Evolutionary conservation across 1,284 basidiomycete species (phyloP).

Genomic region (Xerocomus subilludens): DNA sequence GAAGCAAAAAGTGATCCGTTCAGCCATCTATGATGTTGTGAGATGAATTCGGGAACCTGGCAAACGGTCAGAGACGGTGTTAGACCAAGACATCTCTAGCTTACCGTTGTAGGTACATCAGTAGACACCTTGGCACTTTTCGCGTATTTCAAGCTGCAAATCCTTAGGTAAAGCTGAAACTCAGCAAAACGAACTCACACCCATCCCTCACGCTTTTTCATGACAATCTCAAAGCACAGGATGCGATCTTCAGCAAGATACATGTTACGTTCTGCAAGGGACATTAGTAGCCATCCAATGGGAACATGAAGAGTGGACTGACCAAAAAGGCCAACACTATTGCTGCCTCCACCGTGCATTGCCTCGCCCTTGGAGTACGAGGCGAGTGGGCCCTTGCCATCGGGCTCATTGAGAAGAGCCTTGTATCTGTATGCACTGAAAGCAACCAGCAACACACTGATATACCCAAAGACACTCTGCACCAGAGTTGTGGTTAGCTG

Average conservation of each 20-base stretch:
- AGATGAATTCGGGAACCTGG: slow-evolving; percentile 87
- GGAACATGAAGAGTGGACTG: slow-evolving; percentile 25
- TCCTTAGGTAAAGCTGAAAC: slow-evolving; percentile 27
- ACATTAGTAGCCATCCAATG: slow-evolving; percentile 26
- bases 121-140: slow-evolving; percentile 91
- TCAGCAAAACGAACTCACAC: slow-evolving; percentile 62
- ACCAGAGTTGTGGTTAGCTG: slow-evolving; percentile 6
- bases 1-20: slow-evolving; percentile 91
- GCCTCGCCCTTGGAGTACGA: slow-evolving; percentile 92
- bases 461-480: slow-evolving; percentile 90
- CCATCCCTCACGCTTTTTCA: slow-evolving; percentile 88
- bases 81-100: slow-evolving; percentile 19
- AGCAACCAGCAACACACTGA: slow-evolving; percentile 89
- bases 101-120: slow-evolving; percentile 82
- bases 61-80: slow-evolving; percentile 5
- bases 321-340: slow-evolving; percentile 77
- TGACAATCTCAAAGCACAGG: slow-evolving; percentile 97
- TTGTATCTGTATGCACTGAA: slow-evolving; percentile 94
- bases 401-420: slow-evolving; percentile 82
- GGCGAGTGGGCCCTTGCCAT: slow-evolving; percentile 88
- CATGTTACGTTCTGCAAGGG: slow-evolving; percentile 79
- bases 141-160: slow-evolving; percentile 82
- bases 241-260: slow-evolving; percentile 95
- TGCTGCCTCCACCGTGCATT: slow-evolving; percentile 76
- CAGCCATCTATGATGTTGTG: slow-evolving; percentile 90